These are phyloP conservation scores for Naegleria lovaniensis DNA, from an alignment of 208 protist genomes.

Conservation along the genomic window DNA sequence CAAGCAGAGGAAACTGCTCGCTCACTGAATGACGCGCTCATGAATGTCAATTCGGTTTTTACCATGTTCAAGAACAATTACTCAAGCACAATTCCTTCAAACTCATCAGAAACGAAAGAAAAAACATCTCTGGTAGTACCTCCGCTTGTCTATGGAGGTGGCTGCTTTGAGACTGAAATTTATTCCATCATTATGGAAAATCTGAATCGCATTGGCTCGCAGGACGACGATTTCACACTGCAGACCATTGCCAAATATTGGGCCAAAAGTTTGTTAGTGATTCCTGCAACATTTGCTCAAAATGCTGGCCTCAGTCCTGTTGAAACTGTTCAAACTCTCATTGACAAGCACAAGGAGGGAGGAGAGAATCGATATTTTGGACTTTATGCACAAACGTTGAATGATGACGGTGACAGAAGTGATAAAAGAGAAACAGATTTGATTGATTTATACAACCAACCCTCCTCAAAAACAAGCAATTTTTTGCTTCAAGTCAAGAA, in stretches of 20 bases:
- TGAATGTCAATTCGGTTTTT: constrained; percentile 93
- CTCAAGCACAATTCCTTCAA: too few species aligned
- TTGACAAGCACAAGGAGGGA: constrained; percentile 66
- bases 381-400: neutral
- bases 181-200: constrained; percentile 73
- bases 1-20: constrained; percentile 88
- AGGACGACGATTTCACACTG: constrained; percentile 58
- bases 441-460: constrained; percentile 61
- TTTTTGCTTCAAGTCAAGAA: constrained; percentile 85
- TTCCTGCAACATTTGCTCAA: constrained; percentile 97
- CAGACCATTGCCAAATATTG: constrained; percentile 88
- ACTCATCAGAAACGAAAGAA: constrained; percentile 76
- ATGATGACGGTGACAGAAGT: constrained; percentile 23
- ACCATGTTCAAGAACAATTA: neutral
- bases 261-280: constrained; percentile 93
- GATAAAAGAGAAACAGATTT: constrained; percentile 73
- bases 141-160: constrained; percentile 88
- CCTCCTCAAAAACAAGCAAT: neutral
- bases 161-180: constrained; percentile 92
- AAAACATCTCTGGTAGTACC: neutral
- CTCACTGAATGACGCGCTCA: constrained; percentile 97
- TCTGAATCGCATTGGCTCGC: constrained; percentile 81
- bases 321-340: constrained; percentile 89
- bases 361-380: neutral
- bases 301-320: constrained; percentile 95